A percentile compares a stretch with the other conserved stretches of the same genome.
These are phyloP conservation scores for Cyclostephanos invisitatus DNA, from an alignment of 108 stramenopile species.

Conservation along the genomic window DNA sequence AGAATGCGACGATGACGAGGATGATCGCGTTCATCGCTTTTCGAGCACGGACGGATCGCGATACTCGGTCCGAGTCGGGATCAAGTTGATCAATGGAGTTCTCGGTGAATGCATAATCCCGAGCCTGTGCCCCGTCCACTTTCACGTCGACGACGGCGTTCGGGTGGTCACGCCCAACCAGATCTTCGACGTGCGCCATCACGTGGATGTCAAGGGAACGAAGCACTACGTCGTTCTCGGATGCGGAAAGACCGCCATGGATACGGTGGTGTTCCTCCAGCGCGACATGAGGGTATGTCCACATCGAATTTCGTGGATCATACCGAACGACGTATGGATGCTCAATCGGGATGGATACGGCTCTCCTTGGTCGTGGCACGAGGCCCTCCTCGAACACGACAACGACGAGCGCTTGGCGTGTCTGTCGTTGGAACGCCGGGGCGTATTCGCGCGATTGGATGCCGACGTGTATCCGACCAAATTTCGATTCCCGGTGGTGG, in stretches of 20 bases:
- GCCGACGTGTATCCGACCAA: slow-evolving; percentile 13
- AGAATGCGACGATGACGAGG: neutral
- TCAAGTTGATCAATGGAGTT: slow-evolving; percentile 29
- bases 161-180: slow-evolving; percentile 33
- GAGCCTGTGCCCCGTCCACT: slow-evolving; percentile 11
- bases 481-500: slow-evolving; percentile 25
- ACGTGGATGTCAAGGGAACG: slow-evolving; percentile 2
- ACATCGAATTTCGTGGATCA: slow-evolving; percentile 26
- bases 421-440: slow-evolving; percentile 21
- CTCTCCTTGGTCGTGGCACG: slow-evolving; percentile 15
- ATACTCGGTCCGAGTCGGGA: slow-evolving; percentile 17
- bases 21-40: neutral
- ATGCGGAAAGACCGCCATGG: too few species aligned
- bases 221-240: too few species aligned
- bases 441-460: slow-evolving; percentile 24
- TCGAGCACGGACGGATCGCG: neutral
- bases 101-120: slow-evolving; percentile 14
- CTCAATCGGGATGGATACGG: neutral
- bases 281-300: slow-evolving; percentile 19
- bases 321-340: slow-evolving; percentile 44
- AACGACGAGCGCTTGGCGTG: slow-evolving; percentile 7
- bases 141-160: slow-evolving; percentile 26
- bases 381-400: slow-evolving; percentile 7
- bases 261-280: too few species aligned
- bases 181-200: slow-evolving; percentile 11